Conservation (phyloP, 805 yeast genomes). For the Ascoidea rubescens region DNA sequence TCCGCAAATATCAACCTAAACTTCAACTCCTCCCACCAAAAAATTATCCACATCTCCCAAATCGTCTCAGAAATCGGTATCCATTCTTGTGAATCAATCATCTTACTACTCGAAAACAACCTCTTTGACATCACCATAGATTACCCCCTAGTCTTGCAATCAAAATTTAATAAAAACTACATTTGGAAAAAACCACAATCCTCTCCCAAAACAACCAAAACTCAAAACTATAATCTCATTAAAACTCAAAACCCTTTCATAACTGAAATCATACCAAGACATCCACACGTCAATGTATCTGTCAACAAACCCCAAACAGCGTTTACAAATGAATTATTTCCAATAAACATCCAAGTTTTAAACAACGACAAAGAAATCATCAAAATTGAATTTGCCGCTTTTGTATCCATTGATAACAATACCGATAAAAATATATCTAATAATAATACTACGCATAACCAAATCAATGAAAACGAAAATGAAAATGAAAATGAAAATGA, state of each 20-base stretch:
- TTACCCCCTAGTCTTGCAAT: conserved; percentile 4
- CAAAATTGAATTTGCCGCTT: conserved; percentile 16
- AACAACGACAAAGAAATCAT: conserved; percentile 21
- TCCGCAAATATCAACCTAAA: too few relatives aligned
- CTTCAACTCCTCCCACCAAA: background rate
- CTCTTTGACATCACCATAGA: conserved; percentile 5
- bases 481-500: background rate
- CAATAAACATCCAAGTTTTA: conserved; percentile 13
- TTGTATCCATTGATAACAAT: conserved; percentile 4
- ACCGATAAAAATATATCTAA: background rate
- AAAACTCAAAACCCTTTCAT: conserved; percentile 11
- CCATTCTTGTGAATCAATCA: conserved; percentile 11
- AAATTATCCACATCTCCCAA: conserved; percentile 8
- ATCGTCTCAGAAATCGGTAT: conserved; percentile 15
- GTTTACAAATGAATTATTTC: conserved; percentile 19
- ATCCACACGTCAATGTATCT: conserved; percentile 20
- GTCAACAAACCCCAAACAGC: conserved; percentile 16
- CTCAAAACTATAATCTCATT: conserved; percentile 5
- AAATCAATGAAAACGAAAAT: background rate
- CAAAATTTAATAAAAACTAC: conserved; percentile 6
- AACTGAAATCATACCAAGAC: conserved; percentile 23
- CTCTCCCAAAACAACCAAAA: conserved; percentile 7
- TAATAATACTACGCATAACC: background rate
- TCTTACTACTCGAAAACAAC: conserved; percentile 2
- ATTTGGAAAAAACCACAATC: conserved; percentile 12